A percentile compares a stretch with the other conserved stretches of the same genome.
Evolutionary conservation across 129 eudicot species (phyloP).

Genomic region (Flaveria bidentis): DNA sequence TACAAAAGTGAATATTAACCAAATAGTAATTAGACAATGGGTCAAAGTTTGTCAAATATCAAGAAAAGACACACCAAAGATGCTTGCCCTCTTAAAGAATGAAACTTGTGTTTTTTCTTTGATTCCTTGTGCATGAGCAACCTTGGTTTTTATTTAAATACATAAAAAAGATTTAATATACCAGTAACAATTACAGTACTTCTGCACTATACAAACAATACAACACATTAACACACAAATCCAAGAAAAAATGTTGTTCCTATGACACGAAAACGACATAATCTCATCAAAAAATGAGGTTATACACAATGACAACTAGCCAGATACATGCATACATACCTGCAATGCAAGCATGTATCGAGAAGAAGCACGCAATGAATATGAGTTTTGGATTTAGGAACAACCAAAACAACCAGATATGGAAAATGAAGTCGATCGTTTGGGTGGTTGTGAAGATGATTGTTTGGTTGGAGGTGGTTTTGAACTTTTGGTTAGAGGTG

Average conservation of each 20-base stretch:
- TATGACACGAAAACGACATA: not conserved
- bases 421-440: slow-evolving; percentile 46
- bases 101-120: not conserved
- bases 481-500: slow-evolving; percentile 25
- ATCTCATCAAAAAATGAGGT: not conserved
- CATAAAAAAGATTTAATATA: slow-evolving; percentile 5
- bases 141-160: not conserved
- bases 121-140: not conserved
- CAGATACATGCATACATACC: not conserved
- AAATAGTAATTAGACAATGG: too few relatives aligned
- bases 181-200: not conserved
- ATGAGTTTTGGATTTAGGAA: slow-evolving; percentile 38
- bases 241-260: not conserved
- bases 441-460: slow-evolving; percentile 12
- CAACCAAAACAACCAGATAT: slow-evolving; percentile 78
- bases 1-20: too few relatives aligned
- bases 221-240: slow-evolving; percentile 13
- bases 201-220: slow-evolving; percentile 7
- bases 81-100: not conserved
- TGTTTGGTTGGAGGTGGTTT: slow-evolving; percentile 23
- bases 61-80: too few relatives aligned
- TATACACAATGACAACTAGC: not conserved
- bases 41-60: too few relatives aligned
- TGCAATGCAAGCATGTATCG: not conserved
- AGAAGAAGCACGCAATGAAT: not conserved